Conservation (phyloP, 805 yeast species). For the Candida fluviatilis region DNA sequence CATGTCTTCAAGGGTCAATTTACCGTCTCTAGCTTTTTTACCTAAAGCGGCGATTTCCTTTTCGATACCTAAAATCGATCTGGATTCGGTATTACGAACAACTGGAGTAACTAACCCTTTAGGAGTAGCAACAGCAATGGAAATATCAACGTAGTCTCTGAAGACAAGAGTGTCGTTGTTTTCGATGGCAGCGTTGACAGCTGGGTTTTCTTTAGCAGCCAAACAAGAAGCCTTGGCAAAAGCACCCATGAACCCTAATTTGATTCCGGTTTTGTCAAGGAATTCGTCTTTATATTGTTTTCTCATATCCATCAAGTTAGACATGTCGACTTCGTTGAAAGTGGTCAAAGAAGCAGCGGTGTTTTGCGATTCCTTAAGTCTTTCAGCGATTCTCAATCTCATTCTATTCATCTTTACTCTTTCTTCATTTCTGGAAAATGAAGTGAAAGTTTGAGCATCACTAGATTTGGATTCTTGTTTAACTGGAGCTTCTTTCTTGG, state of each 20-base stretch:
- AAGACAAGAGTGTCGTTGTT: constrained; percentile 87
- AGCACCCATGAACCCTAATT: constrained; percentile 98
- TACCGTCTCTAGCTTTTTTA: constrained; percentile 93
- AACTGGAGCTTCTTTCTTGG: constrained; percentile 20
- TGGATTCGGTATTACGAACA: constrained; percentile 92
- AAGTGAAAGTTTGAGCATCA: constrained; percentile 37
- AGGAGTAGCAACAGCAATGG: constrained; percentile 98
- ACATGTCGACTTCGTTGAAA: constrained; percentile 97
- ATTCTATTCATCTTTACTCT: constrained; percentile 98
- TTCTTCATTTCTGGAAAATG: constrained; percentile 79
- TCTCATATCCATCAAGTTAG: constrained; percentile 87
- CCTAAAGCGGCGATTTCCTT: constrained; percentile 78
- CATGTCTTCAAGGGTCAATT: constrained; percentile 96
- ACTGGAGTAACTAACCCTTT: constrained; percentile 98
- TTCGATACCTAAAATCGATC: constrained; percentile 85
- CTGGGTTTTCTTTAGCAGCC: constrained; percentile 93
- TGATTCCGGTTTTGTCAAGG: constrained; percentile 87
- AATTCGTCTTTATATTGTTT: constrained; percentile 95
- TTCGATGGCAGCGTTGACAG: constrained; percentile 93
- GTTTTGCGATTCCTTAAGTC: constrained; percentile 98
- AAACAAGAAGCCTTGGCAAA: constrained; percentile 90
- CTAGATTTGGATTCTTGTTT: constrained; percentile 19
- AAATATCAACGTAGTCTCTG: constrained; percentile 94
- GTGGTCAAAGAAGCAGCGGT: constrained; percentile 98
- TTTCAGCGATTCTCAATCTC: constrained; percentile 98